Evolutionary conservation across 805 yeast species (phyloP), one percentile per base, ranked within the genome.

Genomic region (Starmerella tilneyi): DNA sequence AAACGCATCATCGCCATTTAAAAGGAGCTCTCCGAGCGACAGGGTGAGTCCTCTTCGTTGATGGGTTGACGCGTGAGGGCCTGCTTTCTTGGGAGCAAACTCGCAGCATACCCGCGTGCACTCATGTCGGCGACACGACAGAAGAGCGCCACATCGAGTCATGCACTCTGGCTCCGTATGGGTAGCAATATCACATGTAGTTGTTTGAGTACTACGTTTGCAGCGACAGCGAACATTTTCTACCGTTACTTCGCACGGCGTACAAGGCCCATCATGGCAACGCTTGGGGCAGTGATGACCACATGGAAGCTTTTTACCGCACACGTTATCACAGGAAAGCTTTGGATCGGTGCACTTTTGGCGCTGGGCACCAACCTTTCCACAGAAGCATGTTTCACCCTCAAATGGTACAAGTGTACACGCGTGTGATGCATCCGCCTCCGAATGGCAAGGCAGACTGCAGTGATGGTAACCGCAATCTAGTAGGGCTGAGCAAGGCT

Each of bases 301-400:
- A 15, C 54, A 51, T 0, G 9, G 20, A 5, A 51, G 29, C 5
- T 13, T 6, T 26, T 48, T 53, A 6, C 28, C 43, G 20, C 59
- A 56, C 1, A 24, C 16, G 1, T 26, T 11, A 7, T 35, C 44
- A 20, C 59, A 56, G 12, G 37, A 15, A 2, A 50, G 47, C 6
- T 43, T 6, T 1, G 46, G 37, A 5, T 56, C 59, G 3, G 19
- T 8, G 29, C 59, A 56, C 19, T 21, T 5, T 9, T 17, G 9
- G 3, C 58, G 33, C 0, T 44, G 27, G 0, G 27, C 35, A 3
- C 40, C 43, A 13, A 17, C 23, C 27, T 45, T 48, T 3, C 56
- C 57, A 37, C 60, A 56, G n/a, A 46, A 51, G 33, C 60, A 56
- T 2, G 39, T 50, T 16, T 56, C 60, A 7, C 41, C 42, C 13